Evolutionary conservation across 108 stramenopile species (phyloP), one percentile per base, ranked within the genome.

Genomic region (Pseudonitzschia pungens): DNA sequence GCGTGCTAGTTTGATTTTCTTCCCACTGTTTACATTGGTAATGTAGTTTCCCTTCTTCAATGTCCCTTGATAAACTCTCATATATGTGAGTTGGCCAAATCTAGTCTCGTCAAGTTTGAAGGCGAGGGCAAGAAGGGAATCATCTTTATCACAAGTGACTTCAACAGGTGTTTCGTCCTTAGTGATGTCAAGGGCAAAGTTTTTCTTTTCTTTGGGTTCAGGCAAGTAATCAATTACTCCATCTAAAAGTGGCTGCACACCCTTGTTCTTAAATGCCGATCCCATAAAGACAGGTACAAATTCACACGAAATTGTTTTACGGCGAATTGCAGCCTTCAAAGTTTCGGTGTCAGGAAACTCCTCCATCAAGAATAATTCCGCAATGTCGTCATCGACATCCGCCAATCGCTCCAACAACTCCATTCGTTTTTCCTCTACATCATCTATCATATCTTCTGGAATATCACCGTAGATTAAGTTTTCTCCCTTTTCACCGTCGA

Each of bases 281-380:
- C 98, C 99, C 97, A 99, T 98, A 72, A 99, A 98, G 15, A 99
- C 98, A 4, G 99, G 98, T 20, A 99, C 98, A 76, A 99, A 98
- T 16, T 85, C 83, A 59, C 91, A 96, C 2, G 88, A 83, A 28
- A 99, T 84, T 31, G 96, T 96, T 64, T 84, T 84, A 21, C 95
- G 77, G 1, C 98, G 89, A 75, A 99, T 97, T 24, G 92, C 96
- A 10, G 81, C 95, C 76, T 90, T 91, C 58, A 99, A 69, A 24
- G 87, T 81, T 42, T 95, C 92, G 1, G 45, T 76, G n/a, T 85
- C 85, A 1, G 97, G 95, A 41, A 79, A 87, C 75, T 97, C 97
- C 75, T 99, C 98, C 89, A 94, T 91, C 52, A 99, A 81, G 74
- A 98, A 99, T 2, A 96, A 63, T 83, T 99, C 98, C 0, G 90